Evolutionary conservation across 2,329 filamentous ascomycete species (phyloP).

Genomic region (Pseudocercospora ulei): DNA sequence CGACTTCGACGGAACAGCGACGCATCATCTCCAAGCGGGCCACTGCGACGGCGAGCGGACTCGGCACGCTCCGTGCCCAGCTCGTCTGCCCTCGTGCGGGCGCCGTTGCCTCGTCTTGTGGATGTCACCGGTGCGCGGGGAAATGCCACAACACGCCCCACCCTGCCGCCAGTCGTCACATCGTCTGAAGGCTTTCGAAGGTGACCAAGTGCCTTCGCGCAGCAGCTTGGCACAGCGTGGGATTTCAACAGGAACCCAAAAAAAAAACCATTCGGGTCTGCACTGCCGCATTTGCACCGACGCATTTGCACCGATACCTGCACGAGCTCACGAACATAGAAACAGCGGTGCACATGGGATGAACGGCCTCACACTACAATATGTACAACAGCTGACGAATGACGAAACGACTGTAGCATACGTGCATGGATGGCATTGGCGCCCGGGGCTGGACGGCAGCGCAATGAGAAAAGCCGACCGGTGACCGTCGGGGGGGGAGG

Average conservation of each 20-base stretch:
- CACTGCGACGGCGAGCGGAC: constrained; percentile 28
- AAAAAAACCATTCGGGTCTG: constrained; percentile 4
- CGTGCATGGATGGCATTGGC: no score
- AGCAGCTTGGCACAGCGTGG: constrained; percentile 15
- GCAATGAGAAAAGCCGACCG: no score
- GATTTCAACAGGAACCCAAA: no score
- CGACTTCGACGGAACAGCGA: constrained; percentile 27
- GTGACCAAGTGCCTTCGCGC: constrained; percentile 10
- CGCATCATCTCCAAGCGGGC: constrained; percentile 22
- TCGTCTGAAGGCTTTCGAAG: constrained; percentile 23
- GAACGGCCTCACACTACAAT: constrained; percentile 1
- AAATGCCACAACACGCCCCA: constrained; percentile 23
- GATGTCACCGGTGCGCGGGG: constrained; percentile 23
- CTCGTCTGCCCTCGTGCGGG: constrained; percentile 17
- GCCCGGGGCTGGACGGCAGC: not conserved
- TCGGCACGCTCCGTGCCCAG: constrained; percentile 29
- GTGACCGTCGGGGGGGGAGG: no score
- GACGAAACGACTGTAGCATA: constrained; percentile 7
- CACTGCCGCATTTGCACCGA: constrained; percentile 13
- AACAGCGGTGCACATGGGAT: constrained; percentile 4
- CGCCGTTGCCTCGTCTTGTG: constrained; percentile 27
- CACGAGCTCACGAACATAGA: constrained; percentile 9
- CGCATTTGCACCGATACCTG: no score
- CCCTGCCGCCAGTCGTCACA: constrained; percentile 30
- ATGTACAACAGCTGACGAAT: constrained; percentile 9